Percentiles rank a stretch among this genome's conserved stretches.
Evolutionary conservation across 2,329 filamentous ascomycete species (phyloP).

Genomic region (Fonsecaea multimorphosa): DNA sequence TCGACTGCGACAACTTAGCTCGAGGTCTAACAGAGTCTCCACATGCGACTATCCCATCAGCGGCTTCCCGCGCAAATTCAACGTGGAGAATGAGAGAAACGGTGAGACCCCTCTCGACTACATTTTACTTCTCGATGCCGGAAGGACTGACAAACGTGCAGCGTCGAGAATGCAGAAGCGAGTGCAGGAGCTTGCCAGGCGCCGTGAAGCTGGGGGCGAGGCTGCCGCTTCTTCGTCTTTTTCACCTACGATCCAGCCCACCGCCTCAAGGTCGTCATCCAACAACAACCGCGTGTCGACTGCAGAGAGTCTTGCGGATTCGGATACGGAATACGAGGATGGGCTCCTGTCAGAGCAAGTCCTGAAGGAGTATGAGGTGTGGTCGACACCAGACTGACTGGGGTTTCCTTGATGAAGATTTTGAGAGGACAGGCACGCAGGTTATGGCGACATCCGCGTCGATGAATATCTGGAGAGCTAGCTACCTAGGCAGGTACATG

Average conservation of each 20-base stretch:
- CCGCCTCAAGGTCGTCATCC: not conserved
- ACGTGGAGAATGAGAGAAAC: not conserved
- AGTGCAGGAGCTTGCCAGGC: not conserved
- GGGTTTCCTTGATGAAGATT: not conserved
- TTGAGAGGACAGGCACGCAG: not conserved
- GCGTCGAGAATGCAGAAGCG: not conserved
- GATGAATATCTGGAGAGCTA: not conserved
- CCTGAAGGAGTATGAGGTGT: conserved; percentile 1
- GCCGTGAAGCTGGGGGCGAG: not conserved
- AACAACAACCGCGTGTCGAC: not conserved
- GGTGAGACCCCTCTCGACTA: not conserved
- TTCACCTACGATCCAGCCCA: not conserved
- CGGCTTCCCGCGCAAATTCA: not conserved
- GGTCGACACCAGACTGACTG: not conserved
- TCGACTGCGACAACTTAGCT: not conserved
- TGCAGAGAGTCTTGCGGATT: not conserved
- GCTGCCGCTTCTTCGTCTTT: not conserved
- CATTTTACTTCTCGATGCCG: not conserved
- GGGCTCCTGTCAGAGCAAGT: not conserved
- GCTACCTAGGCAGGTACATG: no score
- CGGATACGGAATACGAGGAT: not conserved
- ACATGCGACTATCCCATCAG: conserved; percentile 1
- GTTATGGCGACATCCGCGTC: not conserved
- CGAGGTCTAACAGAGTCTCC: not conserved
- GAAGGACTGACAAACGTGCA: not conserved